Base-by-base conservation (phyloP, 345 rosid genomes). In the Eutrema yunnanense region DNA sequence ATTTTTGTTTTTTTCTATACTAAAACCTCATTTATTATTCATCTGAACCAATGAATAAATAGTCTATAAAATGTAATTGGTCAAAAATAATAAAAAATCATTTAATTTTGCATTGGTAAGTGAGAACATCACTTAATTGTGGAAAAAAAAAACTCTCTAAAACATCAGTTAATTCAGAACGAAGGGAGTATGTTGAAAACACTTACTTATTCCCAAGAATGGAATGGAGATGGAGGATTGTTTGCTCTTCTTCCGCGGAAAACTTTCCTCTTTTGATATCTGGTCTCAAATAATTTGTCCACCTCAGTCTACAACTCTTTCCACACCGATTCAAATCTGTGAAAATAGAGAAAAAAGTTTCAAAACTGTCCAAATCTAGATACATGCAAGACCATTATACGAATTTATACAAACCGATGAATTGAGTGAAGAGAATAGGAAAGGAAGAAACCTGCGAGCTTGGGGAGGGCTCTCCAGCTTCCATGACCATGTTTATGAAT, bases 401-500 rank as follows among this genome's bases (percentile, higher is more conserved):
- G 29, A 44, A n/a, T 38, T 64, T 44, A 4, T 51, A 52, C 13
- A 53, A 44, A 42, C 41, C 6, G 11, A 41, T 22, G n/a, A 11
- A 44, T 3, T 19, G 53, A 67, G n/a, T 26, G 13, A 49, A 36
- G 30, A 47, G 61, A 59, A 41, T 5, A 62, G 1, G 42, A 42
- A 50, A 48, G 38, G 37, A 44, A 75, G 43, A 52, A 60, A 74
- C 97, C 97, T 46, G 97, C 92, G 71, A 86, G 87, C 74, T 82
- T 85, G 9, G 97, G 97, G 73, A 89, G 97, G 50, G 92, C 90
- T 80, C 97, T 82, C 97, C 97, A 91, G 79, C 96, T 91, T 53
- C 93, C 97, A 85, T 89, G 97, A 56, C 97, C 97, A 74, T 89
- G 79, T 68, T 81, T 74, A 57, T 86, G 79, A 67, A 91, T 86